Conservation (phyloP, 169 alveolate species). For the Plasmodium gonderi region DNA sequence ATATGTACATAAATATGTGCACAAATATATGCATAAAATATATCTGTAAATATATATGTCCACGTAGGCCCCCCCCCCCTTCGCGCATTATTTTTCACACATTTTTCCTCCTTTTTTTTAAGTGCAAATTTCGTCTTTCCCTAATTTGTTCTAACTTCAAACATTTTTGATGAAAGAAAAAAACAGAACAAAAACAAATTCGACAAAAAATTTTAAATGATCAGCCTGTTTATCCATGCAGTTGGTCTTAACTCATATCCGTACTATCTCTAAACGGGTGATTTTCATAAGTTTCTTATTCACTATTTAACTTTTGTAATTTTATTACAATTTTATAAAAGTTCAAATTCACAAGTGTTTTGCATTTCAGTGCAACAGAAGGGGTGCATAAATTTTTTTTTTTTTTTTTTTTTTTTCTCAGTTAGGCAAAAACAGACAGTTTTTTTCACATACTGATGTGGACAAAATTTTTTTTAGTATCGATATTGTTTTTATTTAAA, state of each 20-base stretch:
- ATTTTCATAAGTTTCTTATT: too few relatives aligned
- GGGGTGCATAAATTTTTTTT: background rate
- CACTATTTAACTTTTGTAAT: background rate
- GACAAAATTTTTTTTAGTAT: too few relatives aligned
- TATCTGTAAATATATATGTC: too few relatives aligned
- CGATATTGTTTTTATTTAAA: background rate
- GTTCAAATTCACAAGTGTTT: background rate
- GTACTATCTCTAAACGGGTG: too few relatives aligned
- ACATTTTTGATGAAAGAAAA: background rate
- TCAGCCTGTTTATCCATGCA: background rate
- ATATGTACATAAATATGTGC: background rate
- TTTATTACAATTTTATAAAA: background rate
- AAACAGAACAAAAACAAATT: background rate
- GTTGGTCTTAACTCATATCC: background rate
- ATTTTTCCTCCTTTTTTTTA: background rate
- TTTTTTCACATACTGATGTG: too few relatives aligned
- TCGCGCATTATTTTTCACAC: background rate
- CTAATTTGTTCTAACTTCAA: conserved; percentile 4
- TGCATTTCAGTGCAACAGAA: background rate
- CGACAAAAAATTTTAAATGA: background rate
- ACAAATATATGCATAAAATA: background rate
- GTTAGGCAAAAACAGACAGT: background rate
- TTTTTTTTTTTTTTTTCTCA: background rate
- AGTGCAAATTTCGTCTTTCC: conserved; percentile 5
- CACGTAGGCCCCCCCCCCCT: background rate